Evolutionary conservation across 176 grass and related monocot genomes (phyloP).

Genomic region (Triticum aestivum): IWGSC_CS_RefSeq_v2.1 NC_057801.1:174418652-174419151

Average conservation of each 20-base stretch:
- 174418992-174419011: not conserved
- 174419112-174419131: not conserved
- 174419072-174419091: conserved; percentile 37
- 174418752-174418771: conserved; percentile 25
- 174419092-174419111: not conserved
- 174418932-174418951: conserved; percentile 46
- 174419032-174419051: conserved; percentile 49
- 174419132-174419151: not conserved
- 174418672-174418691: not conserved
- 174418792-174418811: conserved; percentile 37
- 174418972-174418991: conserved; percentile 31
- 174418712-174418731: conserved; percentile 36
- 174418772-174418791: conserved; percentile 30
- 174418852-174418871: conserved; percentile 6
- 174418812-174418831: conserved; percentile 42
- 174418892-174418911: not conserved
- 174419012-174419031: conserved; percentile 74
- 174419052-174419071: conserved; percentile 45
- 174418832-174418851: conserved; percentile 36
- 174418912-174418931: not conserved
- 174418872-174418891: not conserved
- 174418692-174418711: not conserved
- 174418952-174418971: conserved; percentile 56
- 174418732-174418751: not conserved
- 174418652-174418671: not conserved